These are phyloP conservation scores for Xylaria scruposa DNA, from an alignment of 495 filamentous ascomycete species.

Conservation along the genomic window DNA sequence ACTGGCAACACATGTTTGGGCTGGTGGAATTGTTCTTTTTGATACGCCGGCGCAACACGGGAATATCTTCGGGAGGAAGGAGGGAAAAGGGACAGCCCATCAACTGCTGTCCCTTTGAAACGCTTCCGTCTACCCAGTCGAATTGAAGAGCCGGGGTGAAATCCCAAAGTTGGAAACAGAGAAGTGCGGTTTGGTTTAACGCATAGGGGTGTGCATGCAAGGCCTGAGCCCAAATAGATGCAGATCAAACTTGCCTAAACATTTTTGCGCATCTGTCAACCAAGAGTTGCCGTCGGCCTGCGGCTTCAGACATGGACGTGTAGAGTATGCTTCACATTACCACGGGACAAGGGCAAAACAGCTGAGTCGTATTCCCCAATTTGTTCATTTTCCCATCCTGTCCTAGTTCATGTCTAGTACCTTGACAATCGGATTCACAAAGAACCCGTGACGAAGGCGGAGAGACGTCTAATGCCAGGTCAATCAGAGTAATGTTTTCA, in stretches of 20 bases:
- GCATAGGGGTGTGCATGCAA: neutral
- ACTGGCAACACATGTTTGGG: neutral
- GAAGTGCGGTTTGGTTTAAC: neutral
- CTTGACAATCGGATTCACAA: neutral
- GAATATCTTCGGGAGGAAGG: neutral
- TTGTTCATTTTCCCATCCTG: neutral
- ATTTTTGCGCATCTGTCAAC: slow-evolving; percentile 9
- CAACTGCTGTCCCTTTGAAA: neutral
- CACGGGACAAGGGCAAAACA: slow-evolving; percentile 6
- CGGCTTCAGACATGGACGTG: neutral
- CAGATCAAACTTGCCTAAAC: slow-evolving; percentile 17
- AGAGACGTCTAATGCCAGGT: neutral
- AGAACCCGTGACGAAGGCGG: neutral
- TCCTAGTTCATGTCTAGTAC: slow-evolving; percentile 5
- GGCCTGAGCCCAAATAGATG: neutral
- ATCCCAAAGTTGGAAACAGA: slow-evolving; percentile 3
- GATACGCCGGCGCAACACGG: slow-evolving; percentile 1
- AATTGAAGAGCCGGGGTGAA: neutral
- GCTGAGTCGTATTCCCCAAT: slow-evolving; percentile 9
- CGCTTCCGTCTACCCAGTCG: neutral
- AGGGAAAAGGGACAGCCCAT: neutral
- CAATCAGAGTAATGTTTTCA: neutral
- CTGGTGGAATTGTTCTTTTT: neutral
- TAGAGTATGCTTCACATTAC: neutral
- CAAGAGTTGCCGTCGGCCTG: slow-evolving; percentile 13